Percentiles rank a stretch among this genome's conserved stretches.
Evolutionary conservation across 2,329 filamentous ascomycete species (phyloP).

Genomic region (Calonectria pseudoreteaudii): DNA sequence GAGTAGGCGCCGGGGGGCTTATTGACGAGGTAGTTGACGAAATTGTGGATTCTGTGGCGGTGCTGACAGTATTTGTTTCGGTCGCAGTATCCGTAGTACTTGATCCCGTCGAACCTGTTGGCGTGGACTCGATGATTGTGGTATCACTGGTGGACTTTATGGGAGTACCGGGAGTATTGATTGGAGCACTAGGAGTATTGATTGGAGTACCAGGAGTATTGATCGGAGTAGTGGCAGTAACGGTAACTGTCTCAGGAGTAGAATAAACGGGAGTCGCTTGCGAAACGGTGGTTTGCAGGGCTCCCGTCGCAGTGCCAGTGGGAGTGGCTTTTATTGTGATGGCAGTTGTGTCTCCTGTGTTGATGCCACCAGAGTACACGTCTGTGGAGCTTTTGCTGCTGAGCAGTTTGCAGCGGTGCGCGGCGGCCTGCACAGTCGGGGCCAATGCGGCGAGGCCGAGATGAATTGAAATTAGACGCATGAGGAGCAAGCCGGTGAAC

Average conservation of each 20-base stretch:
- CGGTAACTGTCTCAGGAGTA: background rate
- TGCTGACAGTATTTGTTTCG: no score
- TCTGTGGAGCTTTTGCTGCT: background rate
- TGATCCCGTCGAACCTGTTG: no score
- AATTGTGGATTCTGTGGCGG: background rate
- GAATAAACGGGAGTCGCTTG: background rate
- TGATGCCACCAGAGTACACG: background rate
- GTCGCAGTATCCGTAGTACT: background rate
- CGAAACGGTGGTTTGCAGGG: background rate
- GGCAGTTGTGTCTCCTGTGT: background rate
- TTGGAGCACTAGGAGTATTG: background rate
- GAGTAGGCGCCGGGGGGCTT: background rate
- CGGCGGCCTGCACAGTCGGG: background rate
- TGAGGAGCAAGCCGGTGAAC: background rate
- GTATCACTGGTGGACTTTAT: no score
- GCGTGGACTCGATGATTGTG: background rate
- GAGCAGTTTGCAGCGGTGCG: background rate
- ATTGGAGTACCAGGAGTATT: background rate
- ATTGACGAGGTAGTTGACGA: background rate
- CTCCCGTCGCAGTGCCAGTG: no score
- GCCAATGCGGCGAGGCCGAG: background rate
- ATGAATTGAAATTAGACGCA: background rate
- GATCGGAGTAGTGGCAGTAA: background rate
- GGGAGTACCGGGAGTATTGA: background rate
- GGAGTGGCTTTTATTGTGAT: background rate